Evolutionary conservation across 2,329 filamentous ascomycete genomes (phyloP), one percentile per base, ranked within the genome.

Genomic region (Parafenestella ontariensis): DNA sequence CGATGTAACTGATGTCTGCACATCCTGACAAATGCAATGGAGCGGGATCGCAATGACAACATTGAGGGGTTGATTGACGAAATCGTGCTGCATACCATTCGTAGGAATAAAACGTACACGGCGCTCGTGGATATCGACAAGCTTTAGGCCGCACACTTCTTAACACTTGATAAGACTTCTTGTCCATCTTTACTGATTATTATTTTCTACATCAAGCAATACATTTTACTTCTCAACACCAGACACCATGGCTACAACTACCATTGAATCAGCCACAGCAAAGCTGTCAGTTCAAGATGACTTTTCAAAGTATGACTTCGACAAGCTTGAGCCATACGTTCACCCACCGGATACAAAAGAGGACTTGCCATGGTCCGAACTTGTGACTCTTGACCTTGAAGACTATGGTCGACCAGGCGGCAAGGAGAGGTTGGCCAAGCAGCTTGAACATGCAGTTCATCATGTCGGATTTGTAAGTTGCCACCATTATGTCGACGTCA

Each of bases 351-450:
- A 79, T 60, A 82, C 80, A 2, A 80, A 80, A 45, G 78, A 77
- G 49, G 62, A 79, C 21, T 66, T 79, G 39, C 75, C 77, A 24
- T 87, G 83, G 82, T 81, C 84, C 1, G 83, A 87, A 52, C 77
- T 87, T 1, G 78, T 83, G 4, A 86, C 83, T 1, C 77, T 87
- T 10, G 84, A 87, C 54, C 76, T 87, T 0, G 78, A 79, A 29
- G 78, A 79, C 31, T 87, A 83, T 61, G 79, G 83, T 24, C 72
- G 79, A 29, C 82, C 83, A 0, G 82, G 80, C 1, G 84, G 84
- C 3, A 86, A 85, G 61, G 76, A 84, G 56, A 73, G 75, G 34
- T 72, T 87, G 0, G 82, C 83, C 1, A 77, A 80, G 42, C 82
- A 86, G 58, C 77, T 87, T 1, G 78, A 82, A 18, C 81, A 86